Evolutionary conservation across 352 stramenopile species (phyloP).

Genomic region (Pythium phragmitis): DNA sequence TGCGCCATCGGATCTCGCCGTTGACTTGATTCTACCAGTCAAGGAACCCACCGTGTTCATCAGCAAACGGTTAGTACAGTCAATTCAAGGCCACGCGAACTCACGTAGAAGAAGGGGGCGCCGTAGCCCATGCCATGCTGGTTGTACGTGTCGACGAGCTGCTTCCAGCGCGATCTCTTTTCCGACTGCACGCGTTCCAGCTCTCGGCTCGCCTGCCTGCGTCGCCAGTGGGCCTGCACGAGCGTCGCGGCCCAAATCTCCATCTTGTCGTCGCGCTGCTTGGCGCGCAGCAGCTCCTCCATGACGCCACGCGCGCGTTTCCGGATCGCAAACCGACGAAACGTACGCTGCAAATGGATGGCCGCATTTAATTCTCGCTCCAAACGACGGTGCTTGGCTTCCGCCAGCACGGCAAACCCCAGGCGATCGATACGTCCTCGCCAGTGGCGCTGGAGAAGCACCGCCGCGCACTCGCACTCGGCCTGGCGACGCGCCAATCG

Average conservation of each 20-base stretch:
- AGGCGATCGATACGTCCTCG: constrained; percentile 44
- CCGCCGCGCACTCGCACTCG: constrained; percentile 36
- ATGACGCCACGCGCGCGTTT: constrained; percentile 46
- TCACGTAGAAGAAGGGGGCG: constrained; percentile 92
- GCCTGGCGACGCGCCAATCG: constrained; percentile 38
- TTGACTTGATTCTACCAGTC: constrained; percentile 84
- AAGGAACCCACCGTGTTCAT: background rate
- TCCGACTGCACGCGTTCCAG: constrained; percentile 34
- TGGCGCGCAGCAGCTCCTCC: constrained; percentile 38
- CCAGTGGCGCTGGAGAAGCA: constrained; percentile 57
- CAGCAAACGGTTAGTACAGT: background rate
- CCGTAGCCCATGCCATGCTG: constrained; percentile 62
- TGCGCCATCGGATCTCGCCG: constrained; percentile 88
- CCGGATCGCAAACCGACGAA: constrained; percentile 46
- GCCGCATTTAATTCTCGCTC: constrained; percentile 37
- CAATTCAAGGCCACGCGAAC: constrained; percentile 9
- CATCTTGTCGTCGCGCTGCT: constrained; percentile 55
- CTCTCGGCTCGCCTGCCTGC: constrained; percentile 35
- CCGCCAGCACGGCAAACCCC: constrained; percentile 35
- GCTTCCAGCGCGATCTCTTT: constrained; percentile 88
- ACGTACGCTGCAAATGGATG: constrained; percentile 43
- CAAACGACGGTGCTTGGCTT: constrained; percentile 35
- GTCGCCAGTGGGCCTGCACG: constrained; percentile 69
- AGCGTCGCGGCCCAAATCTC: constrained; percentile 64
- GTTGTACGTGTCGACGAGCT: constrained; percentile 86